Evolutionary conservation across 2,329 filamentous ascomycete genomes (phyloP), one percentile per base, ranked within the genome.

Genomic region (Ascocoryne sarcoides): DNA sequence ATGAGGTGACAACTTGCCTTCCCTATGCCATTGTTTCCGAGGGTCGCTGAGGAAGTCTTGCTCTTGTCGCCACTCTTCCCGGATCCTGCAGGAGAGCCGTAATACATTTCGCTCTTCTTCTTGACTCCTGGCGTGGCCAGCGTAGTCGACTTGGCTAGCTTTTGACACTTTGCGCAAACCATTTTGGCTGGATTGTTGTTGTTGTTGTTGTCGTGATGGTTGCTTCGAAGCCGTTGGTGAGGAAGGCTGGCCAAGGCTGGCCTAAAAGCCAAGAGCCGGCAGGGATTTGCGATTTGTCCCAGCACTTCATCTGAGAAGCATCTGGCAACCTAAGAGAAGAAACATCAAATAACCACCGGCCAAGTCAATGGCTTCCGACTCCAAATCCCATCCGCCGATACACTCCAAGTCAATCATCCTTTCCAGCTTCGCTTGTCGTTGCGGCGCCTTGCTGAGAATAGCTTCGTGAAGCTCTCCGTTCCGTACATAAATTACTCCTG

Each of bases 91-190:
- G 74, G 61, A 2, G 76, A 80, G 35, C 76, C 76, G 53, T 76
- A 72, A 59, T 80, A 81, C 63, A 81, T 76, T 38, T 82, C 77
- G 54, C 62, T 75, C 66, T 77, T 81, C 63, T 76, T 77, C 62
- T 81, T 82, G 46, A 82, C 76, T 19, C 68, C 72, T 0, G 77
- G 77, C 0, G 77, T 82, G 45, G 74, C 76, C 42, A 82, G 70
- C 10, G 72, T 67, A 10, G 76, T 80, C 39, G 68, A 64, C 59
- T 76, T 76, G 40, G 71, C 63, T 39, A 74, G 68, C 59, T 77
- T 79, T 52, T 77, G 69, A 51, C 77, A 82, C 62, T 76, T 80
- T 47, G 68, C 61, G 65, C 77, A 82, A 43, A 82, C 77, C 77
- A 80, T 79, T 36, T 48, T 63, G 46, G 36, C n/a, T n/a, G n/a